phyloP scores from a whole-genome alignment of 768 basidiomycete species.

The Termitomyces sp. region DNA sequence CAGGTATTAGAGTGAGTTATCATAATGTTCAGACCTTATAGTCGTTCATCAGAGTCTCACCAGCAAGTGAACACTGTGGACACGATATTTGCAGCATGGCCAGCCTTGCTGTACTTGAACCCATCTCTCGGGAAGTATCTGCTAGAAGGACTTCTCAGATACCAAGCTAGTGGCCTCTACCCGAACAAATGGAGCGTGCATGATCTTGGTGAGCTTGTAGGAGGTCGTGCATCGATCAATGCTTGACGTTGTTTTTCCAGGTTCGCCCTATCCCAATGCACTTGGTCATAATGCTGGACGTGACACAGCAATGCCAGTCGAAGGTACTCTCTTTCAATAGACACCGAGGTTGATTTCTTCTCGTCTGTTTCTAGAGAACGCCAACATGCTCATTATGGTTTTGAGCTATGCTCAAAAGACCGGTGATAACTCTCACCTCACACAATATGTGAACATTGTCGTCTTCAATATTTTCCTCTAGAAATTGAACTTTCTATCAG shows the following conservation, averaged over 20 bases:
- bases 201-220: conserved; percentile 48
- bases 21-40: not conserved
- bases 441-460: conserved; percentile 33
- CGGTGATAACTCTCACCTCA: conserved; percentile 45
- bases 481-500: conserved; percentile 11
- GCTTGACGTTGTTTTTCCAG: conserved; percentile 13
- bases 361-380: conserved; percentile 43
- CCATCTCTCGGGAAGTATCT: conserved; percentile 52
- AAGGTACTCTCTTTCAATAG: conserved; percentile 26
- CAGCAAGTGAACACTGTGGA: conserved; percentile 46
- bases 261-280: conserved; percentile 38
- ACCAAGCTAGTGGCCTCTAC: conserved; percentile 62
- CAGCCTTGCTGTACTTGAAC: conserved; percentile 50
- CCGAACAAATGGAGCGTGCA: conserved; percentile 62
- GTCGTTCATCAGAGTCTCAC: not conserved
- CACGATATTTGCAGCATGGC: conserved; percentile 49
- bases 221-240: not conserved
- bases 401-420: conserved; percentile 56
- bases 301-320: conserved; percentile 52
- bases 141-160: conserved; percentile 57
- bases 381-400: conserved; percentile 73
- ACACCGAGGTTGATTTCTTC: not conserved
- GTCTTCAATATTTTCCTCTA: conserved; percentile 11
- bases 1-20: conserved; percentile 46
- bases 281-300: conserved; percentile 39